Conservation (phyloP, 73 alveolate genomes). For the Tetrahymena malaccensis region DNA sequence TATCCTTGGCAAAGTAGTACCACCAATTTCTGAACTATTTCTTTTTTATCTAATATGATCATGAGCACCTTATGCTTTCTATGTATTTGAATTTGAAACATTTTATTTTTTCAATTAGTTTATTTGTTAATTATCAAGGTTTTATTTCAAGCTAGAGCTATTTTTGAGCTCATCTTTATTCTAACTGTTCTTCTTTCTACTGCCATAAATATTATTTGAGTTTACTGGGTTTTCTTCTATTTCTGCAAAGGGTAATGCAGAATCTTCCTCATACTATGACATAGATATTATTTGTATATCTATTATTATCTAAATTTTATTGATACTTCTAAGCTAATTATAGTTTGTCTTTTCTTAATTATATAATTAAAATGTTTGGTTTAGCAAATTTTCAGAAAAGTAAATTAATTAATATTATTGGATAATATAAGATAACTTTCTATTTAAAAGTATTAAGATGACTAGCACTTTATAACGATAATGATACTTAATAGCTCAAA, state of each 20-base stretch:
- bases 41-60: neutral
- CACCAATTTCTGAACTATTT: neutral
- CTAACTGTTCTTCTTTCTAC: neutral
- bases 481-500: too few relatives aligned
- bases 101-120: neutral
- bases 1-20: neutral
- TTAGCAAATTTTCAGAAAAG: neutral
- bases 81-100: neutral
- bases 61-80: neutral
- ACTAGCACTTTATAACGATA: too few relatives aligned
- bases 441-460: too few relatives aligned
- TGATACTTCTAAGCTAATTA: neutral
- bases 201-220: neutral
- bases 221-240: neutral
- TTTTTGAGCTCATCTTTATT: neutral
- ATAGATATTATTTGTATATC: neutral
- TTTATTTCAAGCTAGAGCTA: neutral
- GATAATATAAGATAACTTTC: neutral
- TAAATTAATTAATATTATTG: neutral
- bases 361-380: neutral
- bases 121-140: neutral
- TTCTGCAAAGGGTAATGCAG: neutral
- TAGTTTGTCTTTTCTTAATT: neutral
- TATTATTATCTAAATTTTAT: too few relatives aligned
- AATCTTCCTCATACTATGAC: neutral